phyloP scores from a whole-genome alignment of 768 basidiomycete genomes.

The Brasilioporus rufonigricans region DNA sequence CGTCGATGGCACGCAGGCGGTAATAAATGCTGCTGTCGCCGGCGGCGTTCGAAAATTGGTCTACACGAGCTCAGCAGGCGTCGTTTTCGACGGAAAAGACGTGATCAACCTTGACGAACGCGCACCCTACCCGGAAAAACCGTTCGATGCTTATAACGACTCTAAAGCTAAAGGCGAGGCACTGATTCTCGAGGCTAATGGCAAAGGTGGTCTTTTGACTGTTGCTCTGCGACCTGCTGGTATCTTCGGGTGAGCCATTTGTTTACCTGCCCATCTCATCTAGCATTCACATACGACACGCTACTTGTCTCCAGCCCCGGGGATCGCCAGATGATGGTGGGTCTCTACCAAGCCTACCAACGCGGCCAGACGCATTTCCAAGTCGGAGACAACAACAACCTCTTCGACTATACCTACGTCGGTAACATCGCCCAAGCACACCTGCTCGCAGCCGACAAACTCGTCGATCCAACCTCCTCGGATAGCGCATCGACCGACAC shows the following conservation, averaged over 20 bases:
- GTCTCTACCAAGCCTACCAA: constrained; percentile 77
- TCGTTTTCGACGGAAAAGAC: constrained; percentile 81
- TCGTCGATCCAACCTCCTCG: constrained; percentile 48
- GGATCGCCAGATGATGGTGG: constrained; percentile 81
- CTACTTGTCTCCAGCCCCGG: constrained; percentile 60
- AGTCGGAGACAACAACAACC: constrained; percentile 88
- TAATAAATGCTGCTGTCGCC: constrained; percentile 78
- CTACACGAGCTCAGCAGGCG: constrained; percentile 91
- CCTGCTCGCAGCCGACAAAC: constrained; percentile 87
- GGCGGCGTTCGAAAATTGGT: constrained; percentile 81
- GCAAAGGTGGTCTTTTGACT: constrained; percentile 78
- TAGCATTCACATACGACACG: neutral
- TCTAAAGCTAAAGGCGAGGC: constrained; percentile 90
- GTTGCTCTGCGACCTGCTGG: constrained; percentile 91
- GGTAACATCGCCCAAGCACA: constrained; percentile 95
- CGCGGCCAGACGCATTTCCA: constrained; percentile 87
- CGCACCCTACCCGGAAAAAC: constrained; percentile 63
- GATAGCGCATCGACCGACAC: constrained; percentile 18
- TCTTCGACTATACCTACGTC: constrained; percentile 97
- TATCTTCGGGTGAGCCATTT: constrained; percentile 79
- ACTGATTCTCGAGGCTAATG: constrained; percentile 83
- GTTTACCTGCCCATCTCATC: neutral
- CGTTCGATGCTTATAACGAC: constrained; percentile 90
- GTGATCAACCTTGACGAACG: constrained; percentile 89
- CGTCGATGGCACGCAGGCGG: constrained; percentile 82